Evolutionary conservation across 2,329 filamentous ascomycete genomes (phyloP), one percentile per base, ranked within the genome.

Genomic region (Lecanicillium sp.): DNA sequence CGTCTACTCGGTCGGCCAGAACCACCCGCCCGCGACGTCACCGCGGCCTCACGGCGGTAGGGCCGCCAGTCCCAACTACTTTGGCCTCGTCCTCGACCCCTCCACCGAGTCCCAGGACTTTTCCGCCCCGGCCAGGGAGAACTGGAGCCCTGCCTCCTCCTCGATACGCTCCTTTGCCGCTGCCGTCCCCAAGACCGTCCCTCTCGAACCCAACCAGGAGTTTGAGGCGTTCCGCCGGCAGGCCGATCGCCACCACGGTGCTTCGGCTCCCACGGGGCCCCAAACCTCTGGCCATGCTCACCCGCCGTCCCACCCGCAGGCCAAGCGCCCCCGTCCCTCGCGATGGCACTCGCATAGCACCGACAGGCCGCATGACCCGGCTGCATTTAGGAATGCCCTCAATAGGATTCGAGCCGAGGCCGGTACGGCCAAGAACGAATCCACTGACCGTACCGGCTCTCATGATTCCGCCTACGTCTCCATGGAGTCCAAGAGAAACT

Each of bases 1-100:
- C 44, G 63, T 71, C 14, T 66, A 69, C 44, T 74, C 77, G 2
- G 71, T 72, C 35, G 72, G 74, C 46, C 74, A 79, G 53, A 56
- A 66, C 17, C 61, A 70, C 25, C 68, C 74, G 3, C 73, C 74
- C 1, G 71, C 65, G 44, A 25, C 22, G 22, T 7, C 22, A 6
- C 11, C 22, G 22, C 22, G 7, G 11, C 13, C 17, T 18, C 53
- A 59, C 29, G 40, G 69, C 29, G 54, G 53, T 13, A 66, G 70
- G 45, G 63, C 72, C 1, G 65, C 79, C 9, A 90, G 86, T 56
- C 86, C 87, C 11, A 94, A 89, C 57, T 95, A 95, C 61, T 95
- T 95, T 57, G 85, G 84, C 40, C 76, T 94, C 43, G 68, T 79
- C 20, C 65, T 86, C 45, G 80, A 87, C 42, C 58, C 76, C 15